phyloP scores from a whole-genome alignment of 208 protist species.

The Trypanosoma theileri region DNA sequence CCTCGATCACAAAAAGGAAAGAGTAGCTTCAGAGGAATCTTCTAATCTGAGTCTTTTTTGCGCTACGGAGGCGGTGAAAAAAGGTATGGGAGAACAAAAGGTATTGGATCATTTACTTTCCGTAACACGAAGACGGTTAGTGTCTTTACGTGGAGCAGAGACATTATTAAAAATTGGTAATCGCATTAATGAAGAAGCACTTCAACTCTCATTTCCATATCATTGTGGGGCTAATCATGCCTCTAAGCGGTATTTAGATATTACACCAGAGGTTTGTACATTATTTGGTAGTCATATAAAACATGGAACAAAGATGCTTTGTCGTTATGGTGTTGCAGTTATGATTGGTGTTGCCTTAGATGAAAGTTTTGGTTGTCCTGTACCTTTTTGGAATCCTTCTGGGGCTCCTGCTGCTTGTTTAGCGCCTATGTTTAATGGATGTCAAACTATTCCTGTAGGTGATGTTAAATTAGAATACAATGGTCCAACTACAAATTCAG shows the following conservation, averaged over 20 bases:
- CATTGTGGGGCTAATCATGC: constrained; percentile 75
- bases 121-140: constrained; percentile 50
- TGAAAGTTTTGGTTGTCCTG: constrained; percentile 32
- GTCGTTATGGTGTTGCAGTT: constrained; percentile 73
- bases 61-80: constrained; percentile 51
- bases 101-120: constrained; percentile 55
- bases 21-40: constrained; percentile 2
- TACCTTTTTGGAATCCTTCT: constrained; percentile 71
- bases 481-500: constrained; percentile 51
- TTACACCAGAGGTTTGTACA: constrained; percentile 40
- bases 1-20: not conserved
- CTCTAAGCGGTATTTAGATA: constrained; percentile 71
- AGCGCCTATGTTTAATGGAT: constrained; percentile 67
- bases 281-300: constrained; percentile 34
- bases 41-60: constrained; percentile 49
- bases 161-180: constrained; percentile 42
- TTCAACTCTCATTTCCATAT: constrained; percentile 77
- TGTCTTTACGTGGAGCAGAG: constrained; percentile 49
- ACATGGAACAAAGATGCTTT: constrained; percentile 76
- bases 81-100: constrained; percentile 4
- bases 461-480: constrained; percentile 67
- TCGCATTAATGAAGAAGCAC: constrained; percentile 41
- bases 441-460: constrained; percentile 49
- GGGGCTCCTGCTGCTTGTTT: constrained; percentile 70
- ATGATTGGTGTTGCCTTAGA: constrained; percentile 54